Evolutionary conservation across 768 basidiomycete genomes (phyloP).

Genomic region (Bullera alba): DNA sequence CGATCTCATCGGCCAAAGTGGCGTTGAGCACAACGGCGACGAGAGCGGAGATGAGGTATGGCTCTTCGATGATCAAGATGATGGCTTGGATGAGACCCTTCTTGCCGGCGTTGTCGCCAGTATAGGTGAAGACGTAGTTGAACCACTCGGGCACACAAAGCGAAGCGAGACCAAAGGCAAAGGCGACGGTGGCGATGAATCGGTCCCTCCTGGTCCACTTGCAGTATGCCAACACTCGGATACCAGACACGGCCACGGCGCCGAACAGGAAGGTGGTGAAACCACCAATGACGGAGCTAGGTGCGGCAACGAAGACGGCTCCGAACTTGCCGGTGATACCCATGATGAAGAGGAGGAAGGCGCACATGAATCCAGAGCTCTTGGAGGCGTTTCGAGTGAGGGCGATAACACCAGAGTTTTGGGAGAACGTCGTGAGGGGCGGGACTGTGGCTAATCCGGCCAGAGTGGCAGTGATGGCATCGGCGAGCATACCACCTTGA

Average conservation of each 20-base stretch:
- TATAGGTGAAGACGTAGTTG: conserved; percentile 27
- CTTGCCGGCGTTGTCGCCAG: conserved; percentile 14
- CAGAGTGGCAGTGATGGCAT: conserved; percentile 17
- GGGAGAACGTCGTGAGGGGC: conserved; percentile 26
- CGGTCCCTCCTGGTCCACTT: conserved; percentile 24
- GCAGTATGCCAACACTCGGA: conserved; percentile 18
- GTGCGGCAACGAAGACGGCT: conserved; percentile 20
- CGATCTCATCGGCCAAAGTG: conserved; percentile 10
- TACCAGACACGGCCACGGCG: conserved; percentile 21
- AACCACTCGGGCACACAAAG: conserved; percentile 21
- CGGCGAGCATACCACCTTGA: conserved; percentile 20
- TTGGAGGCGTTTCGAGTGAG: conserved; percentile 19
- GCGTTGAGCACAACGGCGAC: conserved; percentile 14
- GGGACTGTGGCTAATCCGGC: conserved; percentile 25
- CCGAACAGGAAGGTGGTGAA: conserved; percentile 27
- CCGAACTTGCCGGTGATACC: conserved; percentile 20
- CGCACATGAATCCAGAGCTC: conserved; percentile 18
- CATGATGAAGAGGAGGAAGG: conserved; percentile 22
- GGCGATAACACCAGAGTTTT: conserved; percentile 26
- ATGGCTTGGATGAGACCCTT: conserved; percentile 22
- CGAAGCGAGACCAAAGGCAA: conserved; percentile 21
- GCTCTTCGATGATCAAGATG: conserved; percentile 21
- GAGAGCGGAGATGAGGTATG: conserved; percentile 20
- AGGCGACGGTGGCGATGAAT: conserved; percentile 20
- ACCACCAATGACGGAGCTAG: conserved; percentile 13